Evolutionary conservation across 2,329 filamentous ascomycete genomes (phyloP), one percentile per base, ranked within the genome.

Genomic region (Trichoderma guizhouense): DNA sequence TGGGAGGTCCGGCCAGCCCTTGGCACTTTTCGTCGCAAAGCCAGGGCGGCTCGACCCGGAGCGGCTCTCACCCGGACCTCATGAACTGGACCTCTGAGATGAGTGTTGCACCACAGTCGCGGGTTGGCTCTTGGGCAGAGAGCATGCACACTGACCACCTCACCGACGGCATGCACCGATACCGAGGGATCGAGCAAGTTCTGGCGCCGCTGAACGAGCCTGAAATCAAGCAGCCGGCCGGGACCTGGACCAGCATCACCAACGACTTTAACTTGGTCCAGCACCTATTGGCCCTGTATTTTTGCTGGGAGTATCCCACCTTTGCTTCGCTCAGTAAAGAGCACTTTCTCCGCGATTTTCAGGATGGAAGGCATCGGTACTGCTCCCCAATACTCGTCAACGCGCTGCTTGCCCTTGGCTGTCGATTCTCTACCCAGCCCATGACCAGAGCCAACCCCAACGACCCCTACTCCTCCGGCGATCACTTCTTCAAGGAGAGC

Each of bases 291-390:
- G 85, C 87, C 0, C 82, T 92, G 36, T 93, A 93, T 80, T 93
- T 93, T 75, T 92, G 90, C 82, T 93, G 91, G 88, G 89, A 92
- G 74, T 93, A 94, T 78, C 90, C 92, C 3, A 93, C 91, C 14
- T 93, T 93, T 80, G 89, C 91, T 4, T 89, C 92, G 3, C 86
- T 94, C 58, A 92, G 90, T 77, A 91, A 92, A 77, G 90, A 92
- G 75, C 88, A 91, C 76, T 93, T 93, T 76, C 82, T 91, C 72
- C 85, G 85, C 66, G 91, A 93, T 78, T 92, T 92, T 76, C 81
- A 84, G 47, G 83, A 85, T 11, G 90, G 89, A 1, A 83, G 87
- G 21, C 83, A 85, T 61, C 87, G 91, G 36, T 92, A 90, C 79
- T 93, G 91, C 81, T 93, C 90, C 1, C 81, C 90, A 1, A 86